phyloP scores from a whole-genome alignment of 768 basidiomycete genomes.

The Amanita molliuscula region DNA sequence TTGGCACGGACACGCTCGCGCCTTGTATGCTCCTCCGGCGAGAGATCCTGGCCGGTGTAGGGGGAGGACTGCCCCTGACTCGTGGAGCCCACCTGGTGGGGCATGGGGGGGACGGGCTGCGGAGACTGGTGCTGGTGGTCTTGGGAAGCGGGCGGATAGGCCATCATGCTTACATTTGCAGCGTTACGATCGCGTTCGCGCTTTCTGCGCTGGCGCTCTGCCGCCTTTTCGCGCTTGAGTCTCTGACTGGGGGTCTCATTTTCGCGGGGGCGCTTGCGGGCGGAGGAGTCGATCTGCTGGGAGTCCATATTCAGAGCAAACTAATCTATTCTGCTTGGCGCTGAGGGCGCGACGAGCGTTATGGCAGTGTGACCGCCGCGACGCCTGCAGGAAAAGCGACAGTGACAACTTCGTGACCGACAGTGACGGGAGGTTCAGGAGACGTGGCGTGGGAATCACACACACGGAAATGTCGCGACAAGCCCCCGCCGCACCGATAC shows the following conservation, averaged over 20 bases:
- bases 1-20: conserved; percentile 66
- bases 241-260: conserved; percentile 67
- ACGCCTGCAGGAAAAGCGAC: conserved; percentile 21
- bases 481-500: conserved; percentile 22
- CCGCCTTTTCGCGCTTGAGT: conserved; percentile 77
- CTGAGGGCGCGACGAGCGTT: conserved; percentile 16
- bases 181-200: conserved; percentile 55
- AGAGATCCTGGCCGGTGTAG: conserved; percentile 23
- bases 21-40: conserved; percentile 56
- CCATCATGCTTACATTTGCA: conserved; percentile 30
- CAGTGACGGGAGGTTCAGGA: conserved; percentile 33
- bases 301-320: conserved; percentile 12
- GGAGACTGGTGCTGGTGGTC: conserved; percentile 13
- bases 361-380: conserved; percentile 35
- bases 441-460: conserved; percentile 7
- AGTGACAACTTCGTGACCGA: conserved; percentile 41
- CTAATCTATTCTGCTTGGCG: conserved; percentile 6
- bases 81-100: conserved; percentile 6
- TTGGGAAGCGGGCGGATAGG: conserved; percentile 14
- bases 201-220: conserved; percentile 76
- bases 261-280: conserved; percentile 50
- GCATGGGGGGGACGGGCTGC: conserved; percentile 10
- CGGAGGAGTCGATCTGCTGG: conserved; percentile 7
- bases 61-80: conserved; percentile 8
- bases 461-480: conserved; percentile 23